These are phyloP conservation scores for Zopfia rhizophila DNA, from an alignment of 2,329 filamentous ascomycete species.

Conservation along the genomic window DNA sequence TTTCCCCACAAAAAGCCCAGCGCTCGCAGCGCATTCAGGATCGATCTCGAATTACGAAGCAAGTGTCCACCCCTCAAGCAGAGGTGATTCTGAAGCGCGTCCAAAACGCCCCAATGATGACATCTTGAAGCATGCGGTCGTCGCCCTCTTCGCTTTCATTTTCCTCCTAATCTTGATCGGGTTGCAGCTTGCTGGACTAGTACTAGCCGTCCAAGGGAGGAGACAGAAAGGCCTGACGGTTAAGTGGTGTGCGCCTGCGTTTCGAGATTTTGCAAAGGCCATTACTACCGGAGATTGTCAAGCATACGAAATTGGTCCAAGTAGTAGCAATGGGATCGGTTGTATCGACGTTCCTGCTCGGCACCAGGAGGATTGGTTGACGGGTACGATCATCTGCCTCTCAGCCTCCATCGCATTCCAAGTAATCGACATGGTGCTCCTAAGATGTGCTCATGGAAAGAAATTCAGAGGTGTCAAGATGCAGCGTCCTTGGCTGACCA, in stretches of 20 bases:
- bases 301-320: constrained; percentile 11
- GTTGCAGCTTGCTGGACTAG: constrained; percentile 20
- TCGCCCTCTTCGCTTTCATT: constrained; percentile 15
- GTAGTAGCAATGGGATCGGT: constrained; percentile 24
- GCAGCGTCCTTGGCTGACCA: constrained; percentile 22
- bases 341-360: constrained; percentile 19
- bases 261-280: constrained; percentile 22
- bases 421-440: constrained; percentile 9
- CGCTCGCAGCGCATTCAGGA: too few relatives aligned
- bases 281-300: constrained; percentile 22
- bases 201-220: constrained; percentile 5
- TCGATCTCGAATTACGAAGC: too few relatives aligned
- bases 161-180: constrained; percentile 13
- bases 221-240: constrained; percentile 4
- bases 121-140: constrained; percentile 13
- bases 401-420: constrained; percentile 10
- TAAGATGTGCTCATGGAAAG: background rate
- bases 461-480: constrained; percentile 10
- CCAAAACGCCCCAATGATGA: background rate
- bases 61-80: too few relatives aligned
- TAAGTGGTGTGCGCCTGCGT: constrained; percentile 23
- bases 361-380: constrained; percentile 20
- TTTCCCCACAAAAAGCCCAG: background rate
- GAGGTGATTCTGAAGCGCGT: background rate
- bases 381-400: constrained; percentile 15